Conservation (phyloP, 2,329 filamentous ascomycete species). For the Neopestalotiopsis sp. region DNA sequence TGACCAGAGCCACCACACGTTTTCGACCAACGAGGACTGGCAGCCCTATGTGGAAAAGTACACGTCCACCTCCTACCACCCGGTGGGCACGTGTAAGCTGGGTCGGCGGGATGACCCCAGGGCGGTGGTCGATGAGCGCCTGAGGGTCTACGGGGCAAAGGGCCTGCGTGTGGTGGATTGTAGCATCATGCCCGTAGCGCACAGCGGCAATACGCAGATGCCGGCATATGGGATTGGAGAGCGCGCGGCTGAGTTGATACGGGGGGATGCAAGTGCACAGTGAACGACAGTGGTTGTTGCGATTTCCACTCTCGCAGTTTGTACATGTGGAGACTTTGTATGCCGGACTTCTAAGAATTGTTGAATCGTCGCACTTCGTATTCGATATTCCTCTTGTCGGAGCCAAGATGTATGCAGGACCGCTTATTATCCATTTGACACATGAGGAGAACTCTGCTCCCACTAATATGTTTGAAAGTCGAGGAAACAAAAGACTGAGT, state of each 20-base stretch:
- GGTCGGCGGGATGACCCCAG: neutral
- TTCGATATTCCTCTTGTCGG: too few species aligned
- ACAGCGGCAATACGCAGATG: neutral
- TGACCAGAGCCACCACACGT: neutral
- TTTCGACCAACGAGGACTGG: neutral
- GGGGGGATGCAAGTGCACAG: neutral
- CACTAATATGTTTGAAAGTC: too few species aligned
- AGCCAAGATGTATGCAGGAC: too few species aligned
- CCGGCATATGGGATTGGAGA: neutral
- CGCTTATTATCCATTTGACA: too few species aligned
- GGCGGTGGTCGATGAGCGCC: neutral
- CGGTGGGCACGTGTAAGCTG: neutral
- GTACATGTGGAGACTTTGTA: too few species aligned
- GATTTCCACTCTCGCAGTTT: too few species aligned
- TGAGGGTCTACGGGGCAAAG: neutral
- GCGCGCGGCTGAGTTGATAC: neutral
- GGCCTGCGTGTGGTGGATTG: neutral
- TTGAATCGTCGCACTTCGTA: too few species aligned
- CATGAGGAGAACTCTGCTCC: too few species aligned
- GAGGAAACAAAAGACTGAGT: too few species aligned
- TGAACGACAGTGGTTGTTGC: neutral
- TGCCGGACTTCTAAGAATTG: too few species aligned
- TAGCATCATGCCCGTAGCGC: neutral
- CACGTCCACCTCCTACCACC: neutral
- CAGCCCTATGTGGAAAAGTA: neutral